phyloP scores from a whole-genome alignment of 495 filamentous ascomycete genomes.

The Xylaria sp. region DNA sequence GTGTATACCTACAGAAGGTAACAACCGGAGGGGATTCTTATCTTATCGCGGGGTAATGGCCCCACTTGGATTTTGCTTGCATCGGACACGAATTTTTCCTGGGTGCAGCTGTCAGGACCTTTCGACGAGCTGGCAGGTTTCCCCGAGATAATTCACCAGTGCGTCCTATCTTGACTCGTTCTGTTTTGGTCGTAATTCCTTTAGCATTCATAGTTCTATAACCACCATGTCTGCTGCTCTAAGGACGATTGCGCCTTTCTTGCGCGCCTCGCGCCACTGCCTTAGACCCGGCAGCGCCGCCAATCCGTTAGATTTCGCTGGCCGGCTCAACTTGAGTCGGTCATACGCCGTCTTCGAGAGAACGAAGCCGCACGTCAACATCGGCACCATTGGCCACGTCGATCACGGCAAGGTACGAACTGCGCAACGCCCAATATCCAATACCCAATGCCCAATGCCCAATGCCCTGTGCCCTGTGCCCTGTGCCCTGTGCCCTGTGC shows the following conservation, averaged over 20 bases:
- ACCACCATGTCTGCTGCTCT: slow-evolving; percentile 69
- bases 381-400: slow-evolving; percentile 98
- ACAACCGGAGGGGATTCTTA: not conserved
- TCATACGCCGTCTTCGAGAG: slow-evolving; percentile 83
- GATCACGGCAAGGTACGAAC: slow-evolving; percentile 95
- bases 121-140: slow-evolving; percentile 29
- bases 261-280: slow-evolving; percentile 71
- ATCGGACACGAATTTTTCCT: slow-evolving; percentile 39
- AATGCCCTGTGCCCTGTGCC: too few species aligned
- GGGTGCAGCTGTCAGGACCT: slow-evolving; percentile 31
- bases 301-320: slow-evolving; percentile 69
- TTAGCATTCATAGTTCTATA: slow-evolving; percentile 34
- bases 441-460: too few species aligned
- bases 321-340: slow-evolving; percentile 69
- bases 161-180: slow-evolving; percentile 26
- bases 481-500: too few species aligned
- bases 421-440: not conserved
- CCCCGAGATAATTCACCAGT: slow-evolving; percentile 16
- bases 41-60: slow-evolving; percentile 16
- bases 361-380: slow-evolving; percentile 96
- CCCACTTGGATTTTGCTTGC: not conserved
- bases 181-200: slow-evolving; percentile 39
- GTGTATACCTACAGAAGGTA: too few species aligned
- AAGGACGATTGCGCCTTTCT: slow-evolving; percentile 70
- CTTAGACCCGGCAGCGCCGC: slow-evolving; percentile 64